Evolutionary conservation across 2,329 filamentous ascomycete species (phyloP).

Genomic region (Neonectria coccinea): DNA sequence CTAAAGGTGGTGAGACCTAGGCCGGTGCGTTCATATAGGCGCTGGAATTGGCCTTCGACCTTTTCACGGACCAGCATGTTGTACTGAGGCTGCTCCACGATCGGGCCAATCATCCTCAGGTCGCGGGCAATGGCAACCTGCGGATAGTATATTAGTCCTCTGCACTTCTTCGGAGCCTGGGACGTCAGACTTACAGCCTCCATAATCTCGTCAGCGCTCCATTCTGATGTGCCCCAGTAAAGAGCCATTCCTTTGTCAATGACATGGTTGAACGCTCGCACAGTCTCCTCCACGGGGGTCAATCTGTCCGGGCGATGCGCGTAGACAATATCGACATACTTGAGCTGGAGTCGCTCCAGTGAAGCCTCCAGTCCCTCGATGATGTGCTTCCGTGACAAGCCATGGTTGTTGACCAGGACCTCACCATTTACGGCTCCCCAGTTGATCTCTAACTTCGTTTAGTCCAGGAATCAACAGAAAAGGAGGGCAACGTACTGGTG

Average conservation of each 20-base stretch:
- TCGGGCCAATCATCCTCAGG: conserved; percentile 70
- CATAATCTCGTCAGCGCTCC: conserved; percentile 75
- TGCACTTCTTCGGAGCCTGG: background rate
- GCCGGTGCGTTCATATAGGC: conserved; percentile 69
- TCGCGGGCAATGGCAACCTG: conserved; percentile 67
- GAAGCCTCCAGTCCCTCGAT: conserved; percentile 67
- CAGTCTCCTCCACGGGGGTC: conserved; percentile 78
- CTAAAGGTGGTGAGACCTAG: conserved; percentile 72
- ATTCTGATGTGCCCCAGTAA: conserved; percentile 74
- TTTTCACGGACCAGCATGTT: conserved; percentile 71
- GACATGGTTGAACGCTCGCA: conserved; percentile 77
- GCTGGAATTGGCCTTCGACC: conserved; percentile 73
- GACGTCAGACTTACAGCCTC: conserved; percentile 56
- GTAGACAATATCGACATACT: conserved; percentile 76
- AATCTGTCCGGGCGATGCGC: conserved; percentile 76
- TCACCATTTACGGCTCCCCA: conserved; percentile 72
- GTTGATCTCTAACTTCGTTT: conserved; percentile 63
- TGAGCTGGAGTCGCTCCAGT: conserved; percentile 66
- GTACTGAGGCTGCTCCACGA: conserved; percentile 77
- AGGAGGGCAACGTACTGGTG: conserved; percentile 56
- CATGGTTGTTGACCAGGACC: conserved; percentile 73
- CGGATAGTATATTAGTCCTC: background rate
- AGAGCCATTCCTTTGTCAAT: conserved; percentile 76
- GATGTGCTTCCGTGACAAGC: conserved; percentile 75
- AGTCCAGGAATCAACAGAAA: conserved; percentile 1